phyloP scores from a whole-genome alignment of 768 basidiomycete genomes.

The Cubamyces lactineus region DNA sequence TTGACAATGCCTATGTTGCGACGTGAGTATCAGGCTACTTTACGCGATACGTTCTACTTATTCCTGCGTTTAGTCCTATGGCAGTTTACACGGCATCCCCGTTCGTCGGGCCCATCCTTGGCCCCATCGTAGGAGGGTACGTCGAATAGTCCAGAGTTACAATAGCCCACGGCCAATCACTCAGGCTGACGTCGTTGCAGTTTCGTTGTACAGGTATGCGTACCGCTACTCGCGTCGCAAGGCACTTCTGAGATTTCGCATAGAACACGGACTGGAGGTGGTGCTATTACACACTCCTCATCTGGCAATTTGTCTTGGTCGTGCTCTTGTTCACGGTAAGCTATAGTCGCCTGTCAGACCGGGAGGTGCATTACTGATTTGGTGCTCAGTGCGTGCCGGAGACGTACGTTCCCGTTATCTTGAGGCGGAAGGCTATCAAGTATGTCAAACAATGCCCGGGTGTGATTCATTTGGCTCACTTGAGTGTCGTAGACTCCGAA shows the following conservation, averaged over 20 bases:
- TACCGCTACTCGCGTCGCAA: not conserved
- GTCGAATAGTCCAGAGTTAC: constrained; percentile 24
- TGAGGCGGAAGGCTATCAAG: constrained; percentile 62
- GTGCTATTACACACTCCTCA: constrained; percentile 73
- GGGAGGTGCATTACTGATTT: not conserved
- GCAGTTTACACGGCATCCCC: constrained; percentile 55
- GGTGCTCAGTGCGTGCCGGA: constrained; percentile 67
- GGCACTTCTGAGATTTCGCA: constrained; percentile 1
- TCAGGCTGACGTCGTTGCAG: constrained; percentile 36
- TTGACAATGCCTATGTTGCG: constrained; percentile 56
- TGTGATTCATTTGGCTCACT: not conserved
- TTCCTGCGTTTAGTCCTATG: constrained; percentile 49
- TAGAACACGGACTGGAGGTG: constrained; percentile 70
- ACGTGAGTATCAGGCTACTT: too few relatives aligned
- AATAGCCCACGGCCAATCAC: too few relatives aligned
- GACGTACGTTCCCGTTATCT: constrained; percentile 65
- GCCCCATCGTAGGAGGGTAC: constrained; percentile 63
- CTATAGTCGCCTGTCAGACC: constrained; percentile 1
- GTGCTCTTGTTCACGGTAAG: constrained; percentile 55
- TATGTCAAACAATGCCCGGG: constrained; percentile 24
- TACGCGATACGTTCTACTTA: constrained; percentile 33
- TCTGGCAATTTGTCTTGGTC: constrained; percentile 66
- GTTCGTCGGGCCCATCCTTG: constrained; percentile 58
- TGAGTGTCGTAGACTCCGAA: constrained; percentile 48
- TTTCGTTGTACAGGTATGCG: constrained; percentile 60